phyloP scores from a whole-genome alignment of 2,329 filamentous ascomycete genomes.

The Penicillium brevicompactum region DNA sequence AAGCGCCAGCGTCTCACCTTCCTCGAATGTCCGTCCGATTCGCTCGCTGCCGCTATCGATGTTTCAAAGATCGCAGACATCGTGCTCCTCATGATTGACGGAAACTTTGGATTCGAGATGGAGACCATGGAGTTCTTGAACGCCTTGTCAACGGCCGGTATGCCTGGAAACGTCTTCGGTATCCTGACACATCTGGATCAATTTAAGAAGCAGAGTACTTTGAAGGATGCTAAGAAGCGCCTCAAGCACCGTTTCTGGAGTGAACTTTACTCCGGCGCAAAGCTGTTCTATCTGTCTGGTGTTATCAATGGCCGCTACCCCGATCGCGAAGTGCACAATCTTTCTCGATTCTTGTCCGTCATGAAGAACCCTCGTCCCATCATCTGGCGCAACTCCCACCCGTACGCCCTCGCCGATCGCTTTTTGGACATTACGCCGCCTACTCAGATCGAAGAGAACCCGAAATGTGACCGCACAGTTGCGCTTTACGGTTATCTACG shows the following conservation, averaged over 20 bases:
- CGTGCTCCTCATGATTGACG: constrained; percentile 95
- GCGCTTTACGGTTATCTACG: constrained; percentile 91
- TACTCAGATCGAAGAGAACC: constrained; percentile 82
- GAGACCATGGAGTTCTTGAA: constrained; percentile 99
- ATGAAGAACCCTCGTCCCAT: constrained; percentile 99
- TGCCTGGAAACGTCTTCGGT: constrained; percentile 98
- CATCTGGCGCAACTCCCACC: constrained; percentile 94
- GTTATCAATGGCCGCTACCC: constrained; percentile 97
- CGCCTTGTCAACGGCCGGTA: constrained; percentile 86
- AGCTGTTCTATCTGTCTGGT: constrained; percentile 94
- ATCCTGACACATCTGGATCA: constrained; percentile 95
- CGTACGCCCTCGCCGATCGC: constrained; percentile 89
- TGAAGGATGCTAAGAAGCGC: constrained; percentile 93
- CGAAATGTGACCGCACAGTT: constrained; percentile 86
- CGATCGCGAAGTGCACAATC: constrained; percentile 92
- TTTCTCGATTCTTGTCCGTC: constrained; percentile 91
- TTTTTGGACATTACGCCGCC: constrained; percentile 95
- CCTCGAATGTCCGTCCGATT: constrained; percentile 91
- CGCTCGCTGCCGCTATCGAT: constrained; percentile 94
- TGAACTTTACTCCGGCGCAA: constrained; percentile 93
- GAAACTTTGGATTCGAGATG: constrained; percentile 99
- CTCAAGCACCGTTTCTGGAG: constrained; percentile 96
- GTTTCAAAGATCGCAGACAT: constrained; percentile 97
- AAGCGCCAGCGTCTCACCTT: constrained; percentile 95
- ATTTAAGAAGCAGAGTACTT: constrained; percentile 87